phyloP scores from a whole-genome alignment of 257 asterid species.

The Solanum lignicaule region DNA sequence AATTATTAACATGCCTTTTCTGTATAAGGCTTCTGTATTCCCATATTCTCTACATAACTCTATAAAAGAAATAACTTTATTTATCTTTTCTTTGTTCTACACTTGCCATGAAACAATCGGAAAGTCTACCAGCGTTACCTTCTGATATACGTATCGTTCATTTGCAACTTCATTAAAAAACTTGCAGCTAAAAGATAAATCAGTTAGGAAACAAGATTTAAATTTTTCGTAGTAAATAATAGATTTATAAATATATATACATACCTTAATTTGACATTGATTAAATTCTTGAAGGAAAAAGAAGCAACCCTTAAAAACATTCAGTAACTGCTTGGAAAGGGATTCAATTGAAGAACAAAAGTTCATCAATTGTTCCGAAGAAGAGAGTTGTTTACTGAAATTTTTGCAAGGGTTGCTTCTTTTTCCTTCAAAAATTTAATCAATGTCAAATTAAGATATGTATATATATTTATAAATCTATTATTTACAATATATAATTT shows the following conservation, averaged over 20 bases:
- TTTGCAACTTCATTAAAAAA: neutral
- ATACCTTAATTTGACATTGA: neutral
- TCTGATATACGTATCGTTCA: neutral
- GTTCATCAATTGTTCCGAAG: no score
- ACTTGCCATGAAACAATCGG: neutral
- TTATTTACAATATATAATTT: neutral
- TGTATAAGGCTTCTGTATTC: neutral
- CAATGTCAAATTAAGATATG: neutral
- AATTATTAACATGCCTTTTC: neutral
- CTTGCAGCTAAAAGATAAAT: neutral
- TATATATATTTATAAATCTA: neutral
- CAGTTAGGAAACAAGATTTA: neutral
- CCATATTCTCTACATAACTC: neutral
- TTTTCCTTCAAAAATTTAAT: neutral
- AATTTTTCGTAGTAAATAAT: neutral
- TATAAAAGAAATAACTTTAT: neutral
- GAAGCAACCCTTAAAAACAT: neutral
- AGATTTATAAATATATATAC: neutral
- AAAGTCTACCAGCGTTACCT: neutral
- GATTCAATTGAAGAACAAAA: neutral
- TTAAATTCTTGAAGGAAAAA: neutral
- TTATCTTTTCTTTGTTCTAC: neutral
- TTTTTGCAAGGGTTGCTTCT: neutral
- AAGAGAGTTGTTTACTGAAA: neutral
- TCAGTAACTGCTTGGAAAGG: neutral